phyloP scores from a whole-genome alignment of 768 basidiomycete species.

The Amanita phalloides region DNA sequence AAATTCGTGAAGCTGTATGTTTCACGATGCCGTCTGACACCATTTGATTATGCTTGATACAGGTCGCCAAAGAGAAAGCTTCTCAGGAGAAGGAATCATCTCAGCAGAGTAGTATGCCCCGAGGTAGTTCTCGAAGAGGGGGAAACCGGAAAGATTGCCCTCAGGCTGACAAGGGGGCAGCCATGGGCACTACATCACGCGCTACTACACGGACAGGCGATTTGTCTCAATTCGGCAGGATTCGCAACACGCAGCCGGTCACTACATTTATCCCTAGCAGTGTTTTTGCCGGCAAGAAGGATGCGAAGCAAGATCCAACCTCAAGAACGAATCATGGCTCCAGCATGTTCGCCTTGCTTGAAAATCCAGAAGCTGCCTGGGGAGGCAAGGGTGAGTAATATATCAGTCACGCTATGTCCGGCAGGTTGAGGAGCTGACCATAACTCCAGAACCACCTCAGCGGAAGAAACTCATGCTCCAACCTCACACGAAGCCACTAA shows the following conservation, averaged over 20 bases:
- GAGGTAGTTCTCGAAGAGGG: conserved; percentile 85
- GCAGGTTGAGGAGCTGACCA: conserved; percentile 11
- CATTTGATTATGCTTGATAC: conserved; percentile 4
- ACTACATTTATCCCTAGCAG: conserved; percentile 72
- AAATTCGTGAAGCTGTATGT: conserved; percentile 78
- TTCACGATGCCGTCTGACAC: not conserved
- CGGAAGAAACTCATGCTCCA: conserved; percentile 66
- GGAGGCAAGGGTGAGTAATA: conserved; percentile 41
- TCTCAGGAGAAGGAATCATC: conserved; percentile 48
- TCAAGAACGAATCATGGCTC: conserved; percentile 70
- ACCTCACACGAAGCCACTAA: conserved; percentile 69
- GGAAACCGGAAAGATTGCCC: conserved; percentile 50
- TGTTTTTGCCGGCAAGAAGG: conserved; percentile 72
- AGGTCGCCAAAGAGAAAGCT: conserved; percentile 81
- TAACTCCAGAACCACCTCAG: conserved; percentile 37
- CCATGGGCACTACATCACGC: conserved; percentile 40
- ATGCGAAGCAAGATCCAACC: conserved; percentile 57
- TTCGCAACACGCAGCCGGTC: conserved; percentile 52
- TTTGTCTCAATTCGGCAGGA: conserved; percentile 82
- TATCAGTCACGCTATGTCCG: not conserved
- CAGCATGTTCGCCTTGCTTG: conserved; percentile 86
- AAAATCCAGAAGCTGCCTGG: conserved; percentile 43
- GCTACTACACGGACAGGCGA: conserved; percentile 75
- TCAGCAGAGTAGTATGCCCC: conserved; percentile 69
- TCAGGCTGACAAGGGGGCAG: conserved; percentile 81